Percentiles rank a stretch among this genome's conserved stretches.
Conservation (phyloP, 768 basidiomycete species). For the Arthromyces matolae region DNA sequence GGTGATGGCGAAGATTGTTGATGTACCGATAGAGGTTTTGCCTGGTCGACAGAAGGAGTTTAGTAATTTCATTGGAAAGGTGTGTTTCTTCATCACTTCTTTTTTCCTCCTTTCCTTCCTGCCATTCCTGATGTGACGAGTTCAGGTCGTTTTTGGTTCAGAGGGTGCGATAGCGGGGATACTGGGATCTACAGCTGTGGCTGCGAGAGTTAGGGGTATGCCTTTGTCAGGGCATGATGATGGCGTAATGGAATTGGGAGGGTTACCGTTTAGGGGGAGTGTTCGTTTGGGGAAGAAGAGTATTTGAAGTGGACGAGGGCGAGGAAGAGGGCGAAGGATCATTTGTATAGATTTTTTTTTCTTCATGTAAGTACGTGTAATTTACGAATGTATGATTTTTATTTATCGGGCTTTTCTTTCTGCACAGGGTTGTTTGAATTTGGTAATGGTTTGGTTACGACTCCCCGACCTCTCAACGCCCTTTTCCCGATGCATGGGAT, state of each 20-base stretch:
- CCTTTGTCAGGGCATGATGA: slow-evolving; percentile 37
- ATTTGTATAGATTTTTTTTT: too few relatives aligned
- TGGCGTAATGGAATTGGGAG: slow-evolving; percentile 54
- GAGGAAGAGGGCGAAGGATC: too few relatives aligned
- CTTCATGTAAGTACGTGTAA: too few relatives aligned
- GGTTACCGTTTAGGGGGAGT: slow-evolving; percentile 64
- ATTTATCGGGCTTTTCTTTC: too few relatives aligned
- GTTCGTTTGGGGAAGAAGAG: slow-evolving; percentile 62
- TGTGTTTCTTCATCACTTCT: too few relatives aligned
- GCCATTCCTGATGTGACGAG: neutral
- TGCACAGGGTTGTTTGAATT: too few relatives aligned
- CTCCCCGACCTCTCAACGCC: too few relatives aligned
- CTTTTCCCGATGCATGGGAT: too few relatives aligned
- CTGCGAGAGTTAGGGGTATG: slow-evolving; percentile 55
- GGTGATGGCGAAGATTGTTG: slow-evolving; percentile 62
- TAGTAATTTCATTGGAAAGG: slow-evolving; percentile 74
- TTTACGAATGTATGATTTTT: too few relatives aligned
- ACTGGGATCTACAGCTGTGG: slow-evolving; percentile 59
- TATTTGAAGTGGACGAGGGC: too few relatives aligned
- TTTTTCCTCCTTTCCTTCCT: too few relatives aligned
- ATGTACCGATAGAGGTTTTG: slow-evolving; percentile 74
- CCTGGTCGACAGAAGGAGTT: slow-evolving; percentile 78
- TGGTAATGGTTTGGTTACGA: too few relatives aligned
- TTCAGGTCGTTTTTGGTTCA: slow-evolving; percentile 64
- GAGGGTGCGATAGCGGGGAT: slow-evolving; percentile 69